Percentiles rank a stretch among this genome's conserved stretches.
Conservation (phyloP, 2,329 filamentous ascomycete genomes). For the Trichoderma sp. region DNA sequence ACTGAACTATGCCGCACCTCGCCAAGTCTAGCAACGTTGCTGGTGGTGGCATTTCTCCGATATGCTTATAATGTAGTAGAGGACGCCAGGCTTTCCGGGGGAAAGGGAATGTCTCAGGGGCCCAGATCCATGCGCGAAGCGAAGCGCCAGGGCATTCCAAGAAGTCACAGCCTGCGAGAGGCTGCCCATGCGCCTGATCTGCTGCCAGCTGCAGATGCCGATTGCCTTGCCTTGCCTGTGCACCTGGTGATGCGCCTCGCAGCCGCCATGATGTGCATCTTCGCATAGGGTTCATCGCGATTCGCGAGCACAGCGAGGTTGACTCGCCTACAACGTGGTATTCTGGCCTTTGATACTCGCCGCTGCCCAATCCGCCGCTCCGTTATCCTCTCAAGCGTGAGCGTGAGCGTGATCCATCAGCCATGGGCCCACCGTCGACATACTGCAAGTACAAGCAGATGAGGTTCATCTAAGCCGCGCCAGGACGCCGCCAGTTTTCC, state of each 20-base stretch:
- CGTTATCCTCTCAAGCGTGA: not conserved
- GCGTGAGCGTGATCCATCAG: conserved; percentile 17
- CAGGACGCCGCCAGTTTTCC: conserved; percentile 10
- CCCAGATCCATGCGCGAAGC: not conserved
- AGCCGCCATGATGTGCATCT: not conserved
- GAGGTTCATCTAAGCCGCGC: not conserved
- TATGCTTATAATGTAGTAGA: not conserved
- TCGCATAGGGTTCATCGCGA: not conserved
- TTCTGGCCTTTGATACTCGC: not conserved
- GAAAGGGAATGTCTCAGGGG: conserved; percentile 8
- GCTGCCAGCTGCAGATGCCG: conserved; percentile 1
- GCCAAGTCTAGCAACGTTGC: conserved; percentile 29
- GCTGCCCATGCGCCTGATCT: conserved; percentile 8
- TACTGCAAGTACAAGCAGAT: not conserved
- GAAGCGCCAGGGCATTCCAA: not conserved
- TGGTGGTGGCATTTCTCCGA: not conserved
- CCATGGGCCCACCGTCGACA: not conserved
- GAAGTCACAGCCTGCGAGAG: not conserved
- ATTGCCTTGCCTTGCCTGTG: not conserved
- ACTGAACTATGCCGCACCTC: conserved; percentile 10
- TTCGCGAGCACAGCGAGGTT: not conserved
- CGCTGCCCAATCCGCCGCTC: not conserved
- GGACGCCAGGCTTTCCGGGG: not conserved
- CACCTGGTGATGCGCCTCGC: not conserved
- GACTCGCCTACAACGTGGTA: conserved; percentile 17